Evolutionary conservation across 2,329 filamentous ascomycete species (phyloP), one percentile per base, ranked within the genome.

Genomic region (Colletotrichum lupini): DNA sequence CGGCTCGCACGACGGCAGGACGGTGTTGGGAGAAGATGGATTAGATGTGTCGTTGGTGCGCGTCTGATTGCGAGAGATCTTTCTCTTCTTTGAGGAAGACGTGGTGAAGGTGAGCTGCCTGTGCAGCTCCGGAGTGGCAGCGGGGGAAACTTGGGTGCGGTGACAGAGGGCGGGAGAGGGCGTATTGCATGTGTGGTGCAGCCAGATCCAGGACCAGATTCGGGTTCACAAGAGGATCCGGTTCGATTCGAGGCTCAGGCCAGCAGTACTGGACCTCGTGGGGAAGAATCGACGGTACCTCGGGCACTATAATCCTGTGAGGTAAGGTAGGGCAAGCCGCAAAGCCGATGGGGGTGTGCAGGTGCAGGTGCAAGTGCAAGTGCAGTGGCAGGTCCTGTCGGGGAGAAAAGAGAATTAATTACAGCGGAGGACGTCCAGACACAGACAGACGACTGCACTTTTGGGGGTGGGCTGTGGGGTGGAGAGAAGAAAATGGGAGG

Each of bases 41-140:
- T 76, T 79, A 75, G 79, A 76, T 65, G 78, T 81, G 77, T 82
- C 81, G 75, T 82, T 79, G 80, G 87, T 84, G 80, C 82, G 81
- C 77, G 82, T 81, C 75, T 83, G 81, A 80, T 83, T 73, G 85
- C 83, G 75, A 72, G 85, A 86, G 79, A 92, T 88, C 88, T 90
- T 92, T 87, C 90, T 88, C 90, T 92, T 92, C 90, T 92, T 92
- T 88, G 85, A 87, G 86, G 90, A 92, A 90, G 90, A 92, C 91
- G 91, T 92, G 83, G 88, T 92, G 91, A 89, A 86, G 82, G 87
- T 84, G 91, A 92, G 91, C 91, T 92, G 90, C 90, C 82, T 82
- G 78, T 79, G 89, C 89, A 91, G 89, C 89, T 91, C 89, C 83
- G 79, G 80, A 76, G 71, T 76, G 66, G 67, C 63, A 52, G 49